Base-by-base conservation (phyloP, 371 early-diverging fungal species). In the Lichtheimia hyalospora region DNA sequence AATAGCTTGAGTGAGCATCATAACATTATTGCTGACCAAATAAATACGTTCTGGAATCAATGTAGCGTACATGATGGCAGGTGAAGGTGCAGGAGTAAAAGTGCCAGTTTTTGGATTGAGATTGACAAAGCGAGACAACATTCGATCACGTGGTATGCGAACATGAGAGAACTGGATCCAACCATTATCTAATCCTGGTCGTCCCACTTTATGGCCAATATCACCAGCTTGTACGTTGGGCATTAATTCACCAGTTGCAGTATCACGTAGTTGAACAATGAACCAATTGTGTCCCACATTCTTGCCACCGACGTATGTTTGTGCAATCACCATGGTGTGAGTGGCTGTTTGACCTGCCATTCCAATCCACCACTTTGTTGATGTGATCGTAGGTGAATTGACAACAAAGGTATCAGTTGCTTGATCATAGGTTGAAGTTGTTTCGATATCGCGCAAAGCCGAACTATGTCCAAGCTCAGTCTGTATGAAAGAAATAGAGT, bases 301-400 rank as follows among this genome's bases (percentile, higher is more conserved):
- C 74, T 87, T 75, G 49, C 84, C 84, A 63, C 84, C 70, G 52
- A 91, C 79, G 3, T 86, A 61, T 0, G 91, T 86, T 69, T 88
- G 87, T 43, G 76, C 73, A 63, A 84, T 82, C 13, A 78, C 82
- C 18, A 82, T 81, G 62, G 88, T 82, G 67, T 92, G 91, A 0
- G 92, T 90, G 21, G 92, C 89, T 3, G 89, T 84, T 65, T 91
- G 87, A 3, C 88, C 92, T 15, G 92, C 88, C 67, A 93, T 92
- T 49, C 96, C 96, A 68, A 95, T 94, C 95, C 96, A 96, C 93
- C 94, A 95, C 73, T 91, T 95, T 18, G 94, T 90, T 20, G 94
- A 73, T 1, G 92, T 90, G 34, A 94, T 71, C 4, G 87, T 84
- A 5, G 95, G 94, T 14, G 95, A 91, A 64, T 95, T 86, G 69